phyloP scores from a whole-genome alignment of 768 basidiomycete species.

The Tulasnella calospora region DNA sequence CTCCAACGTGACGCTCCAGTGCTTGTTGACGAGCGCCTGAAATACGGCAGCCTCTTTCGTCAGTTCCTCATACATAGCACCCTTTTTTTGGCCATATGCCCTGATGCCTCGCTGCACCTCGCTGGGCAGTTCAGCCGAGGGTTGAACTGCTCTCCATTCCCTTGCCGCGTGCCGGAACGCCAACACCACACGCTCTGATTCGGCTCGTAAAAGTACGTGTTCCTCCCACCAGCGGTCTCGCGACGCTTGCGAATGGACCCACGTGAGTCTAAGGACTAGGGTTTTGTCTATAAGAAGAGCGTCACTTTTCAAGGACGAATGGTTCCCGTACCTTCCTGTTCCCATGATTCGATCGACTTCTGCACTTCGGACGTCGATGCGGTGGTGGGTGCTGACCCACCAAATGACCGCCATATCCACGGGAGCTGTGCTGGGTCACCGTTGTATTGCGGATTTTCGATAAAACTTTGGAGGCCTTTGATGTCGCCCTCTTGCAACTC shows the following conservation, averaged over 20 bases:
- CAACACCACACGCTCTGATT: neutral
- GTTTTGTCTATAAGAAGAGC: neutral
- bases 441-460: neutral
- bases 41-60: neutral
- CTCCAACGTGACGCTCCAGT: neutral
- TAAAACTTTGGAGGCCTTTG: neutral
- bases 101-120: neutral
- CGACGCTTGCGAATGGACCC: neutral
- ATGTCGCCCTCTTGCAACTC: neutral
- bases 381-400: neutral
- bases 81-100: neutral
- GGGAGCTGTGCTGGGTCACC: neutral
- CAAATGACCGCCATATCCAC: neutral
- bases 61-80: neutral
- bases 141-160: neutral
- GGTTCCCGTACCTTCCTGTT: neutral
- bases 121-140: neutral
- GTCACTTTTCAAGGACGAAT: neutral
- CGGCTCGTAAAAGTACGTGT: neutral
- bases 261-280: neutral
- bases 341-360: neutral
- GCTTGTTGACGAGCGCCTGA: neutral
- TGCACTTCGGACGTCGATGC: neutral
- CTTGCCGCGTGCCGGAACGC: neutral
- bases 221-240: neutral